Evolutionary conservation across 2,329 filamentous ascomycete genomes (phyloP).

Genomic region (Diaporthe helianthi): DNA sequence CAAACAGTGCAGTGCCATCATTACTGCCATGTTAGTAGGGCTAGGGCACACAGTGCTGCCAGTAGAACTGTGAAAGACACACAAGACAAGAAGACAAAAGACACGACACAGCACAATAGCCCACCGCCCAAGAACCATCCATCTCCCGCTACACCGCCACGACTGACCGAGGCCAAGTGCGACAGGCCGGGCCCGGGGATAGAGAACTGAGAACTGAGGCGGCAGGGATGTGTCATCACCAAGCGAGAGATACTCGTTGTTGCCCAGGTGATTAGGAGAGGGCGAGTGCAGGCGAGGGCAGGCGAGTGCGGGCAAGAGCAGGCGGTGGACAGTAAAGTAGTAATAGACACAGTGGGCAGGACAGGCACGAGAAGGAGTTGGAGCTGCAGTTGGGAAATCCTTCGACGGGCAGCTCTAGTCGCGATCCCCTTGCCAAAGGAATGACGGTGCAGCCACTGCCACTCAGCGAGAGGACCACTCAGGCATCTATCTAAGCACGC

Average conservation of each 20-base stretch:
- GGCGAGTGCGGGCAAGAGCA: too few relatives aligned
- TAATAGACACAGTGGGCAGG: not conserved
- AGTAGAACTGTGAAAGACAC: too few relatives aligned
- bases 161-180: conserved; percentile 14
- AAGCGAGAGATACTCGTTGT: not conserved
- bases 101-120: not conserved
- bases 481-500: not conserved
- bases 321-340: too few relatives aligned
- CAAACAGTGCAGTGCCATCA: too few relatives aligned
- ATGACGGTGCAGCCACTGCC: conserved; percentile 21
- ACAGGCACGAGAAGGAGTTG: not conserved
- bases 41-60: too few relatives aligned
- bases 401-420: conserved; percentile 6
- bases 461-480: not conserved
- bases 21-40: too few relatives aligned
- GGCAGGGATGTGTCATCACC: conserved; percentile 9
- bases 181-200: conserved; percentile 5
- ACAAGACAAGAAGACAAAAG: conserved; percentile 12
- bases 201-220: conserved; percentile 17
- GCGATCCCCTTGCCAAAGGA: conserved; percentile 12
- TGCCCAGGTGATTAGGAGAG: not conserved
- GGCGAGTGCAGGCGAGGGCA: not conserved
- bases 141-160: conserved; percentile 5
- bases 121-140: not conserved
- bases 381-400: conserved; percentile 15